Conservation (phyloP, 441 rosid species). For the Bocquillonia castaneifolia region DNA sequence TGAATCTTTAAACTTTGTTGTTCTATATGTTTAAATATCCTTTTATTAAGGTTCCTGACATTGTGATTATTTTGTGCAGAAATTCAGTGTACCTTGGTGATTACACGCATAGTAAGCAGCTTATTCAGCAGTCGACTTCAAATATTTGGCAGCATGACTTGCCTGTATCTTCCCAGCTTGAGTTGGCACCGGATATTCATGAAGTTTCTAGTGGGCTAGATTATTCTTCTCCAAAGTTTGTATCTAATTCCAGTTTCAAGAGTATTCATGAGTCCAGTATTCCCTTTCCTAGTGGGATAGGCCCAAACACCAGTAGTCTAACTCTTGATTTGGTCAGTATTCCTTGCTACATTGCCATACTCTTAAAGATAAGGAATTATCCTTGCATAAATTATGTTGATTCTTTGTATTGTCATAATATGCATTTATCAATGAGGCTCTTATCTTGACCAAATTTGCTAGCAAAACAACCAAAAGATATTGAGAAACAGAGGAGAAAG, state of each 20-base stretch:
- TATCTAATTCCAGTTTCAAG: slow-evolving; percentile 26
- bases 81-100: slow-evolving; percentile 23
- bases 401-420: neutral
- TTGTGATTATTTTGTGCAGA: slow-evolving; percentile 28
- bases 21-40: neutral
- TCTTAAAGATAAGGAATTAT: slow-evolving; percentile 1
- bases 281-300: slow-evolving; percentile 17
- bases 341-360: slow-evolving; percentile 2
- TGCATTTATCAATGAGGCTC: neutral
- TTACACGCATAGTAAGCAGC: slow-evolving; percentile 17
- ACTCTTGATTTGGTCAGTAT: slow-evolving; percentile 36
- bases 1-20: slow-evolving; percentile 13
- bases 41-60: slow-evolving; percentile 8
- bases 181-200: slow-evolving; percentile 25
- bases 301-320: slow-evolving; percentile 26
- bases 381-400: neutral
- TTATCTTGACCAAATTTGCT: neutral
- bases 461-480: too few relatives aligned
- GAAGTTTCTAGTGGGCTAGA: slow-evolving; percentile 24
- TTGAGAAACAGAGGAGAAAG: neutral
- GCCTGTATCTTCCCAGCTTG: slow-evolving; percentile 19
- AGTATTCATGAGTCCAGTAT: slow-evolving; percentile 23
- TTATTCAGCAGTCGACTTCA: slow-evolving; percentile 22
- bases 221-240: slow-evolving; percentile 10
- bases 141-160: slow-evolving; percentile 22